These are phyloP conservation scores for Dactylella cylindrospora DNA, from an alignment of 2,329 filamentous ascomycete genomes.

Conservation along the genomic window DNA sequence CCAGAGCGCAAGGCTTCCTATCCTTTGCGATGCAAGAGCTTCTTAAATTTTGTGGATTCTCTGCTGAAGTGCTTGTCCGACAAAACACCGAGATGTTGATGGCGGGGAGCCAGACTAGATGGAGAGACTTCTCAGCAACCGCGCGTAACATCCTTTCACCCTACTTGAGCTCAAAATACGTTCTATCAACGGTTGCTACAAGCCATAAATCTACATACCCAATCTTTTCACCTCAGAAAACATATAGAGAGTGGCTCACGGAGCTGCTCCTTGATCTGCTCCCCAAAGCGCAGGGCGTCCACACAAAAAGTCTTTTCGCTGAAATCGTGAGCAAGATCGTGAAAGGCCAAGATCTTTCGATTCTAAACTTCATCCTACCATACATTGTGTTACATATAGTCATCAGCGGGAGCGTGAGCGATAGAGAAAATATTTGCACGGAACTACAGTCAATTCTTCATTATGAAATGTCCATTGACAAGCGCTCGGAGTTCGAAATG, in stretches of 20 bases:
- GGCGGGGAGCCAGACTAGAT: constrained; percentile 61
- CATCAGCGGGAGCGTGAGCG: constrained; percentile 67
- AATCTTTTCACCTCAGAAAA: constrained; percentile 68
- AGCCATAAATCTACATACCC: constrained; percentile 68
- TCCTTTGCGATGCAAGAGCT: constrained; percentile 94
- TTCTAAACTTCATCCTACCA: constrained; percentile 84
- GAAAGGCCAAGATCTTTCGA: constrained; percentile 78
- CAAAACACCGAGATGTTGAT: constrained; percentile 55
- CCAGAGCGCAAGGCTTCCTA: constrained; percentile 82
- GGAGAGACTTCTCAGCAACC: constrained; percentile 73
- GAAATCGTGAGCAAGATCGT: constrained; percentile 79
- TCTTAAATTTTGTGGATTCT: constrained; percentile 74
- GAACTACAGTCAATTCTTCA: constrained; percentile 77
- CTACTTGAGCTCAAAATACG: constrained; percentile 81
- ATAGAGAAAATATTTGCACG: constrained; percentile 65
- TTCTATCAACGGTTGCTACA: constrained; percentile 64
- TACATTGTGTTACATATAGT: constrained; percentile 83
- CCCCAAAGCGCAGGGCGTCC: constrained; percentile 71
- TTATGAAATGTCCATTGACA: constrained; percentile 59
- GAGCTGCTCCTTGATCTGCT: constrained; percentile 79
- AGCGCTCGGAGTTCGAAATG: constrained; percentile 68
- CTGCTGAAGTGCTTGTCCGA: constrained; percentile 58
- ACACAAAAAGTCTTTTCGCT: constrained; percentile 72
- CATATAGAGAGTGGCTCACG: constrained; percentile 79
- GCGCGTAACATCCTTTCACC: constrained; percentile 81